Percentiles rank a stretch among this genome's conserved stretches.
Conservation (phyloP, 2,329 filamentous ascomycete species). For the Stachybotrys elegans region DNA sequence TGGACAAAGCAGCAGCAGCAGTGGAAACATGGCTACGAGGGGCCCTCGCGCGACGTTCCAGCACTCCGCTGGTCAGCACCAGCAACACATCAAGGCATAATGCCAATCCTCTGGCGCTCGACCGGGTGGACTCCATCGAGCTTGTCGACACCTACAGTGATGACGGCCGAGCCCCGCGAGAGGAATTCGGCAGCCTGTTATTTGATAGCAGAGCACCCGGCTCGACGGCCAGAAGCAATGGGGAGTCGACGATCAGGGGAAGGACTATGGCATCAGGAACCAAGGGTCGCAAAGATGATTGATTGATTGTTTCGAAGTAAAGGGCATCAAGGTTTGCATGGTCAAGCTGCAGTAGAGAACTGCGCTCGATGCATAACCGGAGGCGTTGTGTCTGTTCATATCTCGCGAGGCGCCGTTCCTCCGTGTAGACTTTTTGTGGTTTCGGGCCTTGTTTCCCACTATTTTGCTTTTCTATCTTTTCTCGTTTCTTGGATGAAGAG, state of each 20-base stretch:
- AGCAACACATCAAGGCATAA: too few species aligned
- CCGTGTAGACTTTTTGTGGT: too few species aligned
- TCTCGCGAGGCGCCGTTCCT: too few species aligned
- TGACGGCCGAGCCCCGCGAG: constrained; percentile 35
- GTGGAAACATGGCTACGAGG: constrained; percentile 89
- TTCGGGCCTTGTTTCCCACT: background rate
- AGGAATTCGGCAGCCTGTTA: constrained; percentile 19
- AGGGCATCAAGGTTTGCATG: too few species aligned
- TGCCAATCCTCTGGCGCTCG: too few species aligned
- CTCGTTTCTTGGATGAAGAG: background rate
- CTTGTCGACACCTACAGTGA: constrained; percentile 58
- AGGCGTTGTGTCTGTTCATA: too few species aligned
- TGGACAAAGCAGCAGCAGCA: constrained; percentile 81
- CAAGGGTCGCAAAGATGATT: constrained; percentile 43
- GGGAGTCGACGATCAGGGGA: constrained; percentile 31
- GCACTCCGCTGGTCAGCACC: constrained; percentile 42
- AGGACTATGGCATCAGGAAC: constrained; percentile 24
- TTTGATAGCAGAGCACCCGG: constrained; percentile 26
- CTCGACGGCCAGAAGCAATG: constrained; percentile 25
- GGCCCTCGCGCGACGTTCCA: constrained; percentile 61
- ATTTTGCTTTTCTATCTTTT: background rate
- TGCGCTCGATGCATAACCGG: too few species aligned
- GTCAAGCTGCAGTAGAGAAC: too few species aligned
- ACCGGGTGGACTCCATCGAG: constrained; percentile 63
- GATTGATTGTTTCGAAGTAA: too few species aligned